These are phyloP conservation scores for Gracilaria domingensis DNA, from an alignment of 23 red algal species.

Conservation along the genomic window DNA sequence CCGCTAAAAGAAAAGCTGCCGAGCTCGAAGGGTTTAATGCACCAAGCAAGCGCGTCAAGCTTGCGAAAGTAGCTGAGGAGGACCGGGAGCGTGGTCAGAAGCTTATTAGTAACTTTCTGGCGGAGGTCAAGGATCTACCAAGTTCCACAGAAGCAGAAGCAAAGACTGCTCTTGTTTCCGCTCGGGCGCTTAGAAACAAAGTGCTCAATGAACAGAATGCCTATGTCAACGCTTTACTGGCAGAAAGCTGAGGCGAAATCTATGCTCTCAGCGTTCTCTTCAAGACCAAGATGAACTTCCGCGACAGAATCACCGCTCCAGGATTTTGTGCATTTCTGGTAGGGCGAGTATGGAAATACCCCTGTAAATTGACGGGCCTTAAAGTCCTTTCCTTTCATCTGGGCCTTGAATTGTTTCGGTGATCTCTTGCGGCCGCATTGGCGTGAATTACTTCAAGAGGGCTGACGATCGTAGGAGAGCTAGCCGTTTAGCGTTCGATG, in stretches of 20 bases:
- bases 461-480: too few species aligned
- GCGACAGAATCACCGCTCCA: too few species aligned
- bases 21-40: constrained; percentile 74
- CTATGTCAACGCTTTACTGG: constrained; percentile 54
- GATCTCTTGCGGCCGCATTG: too few species aligned
- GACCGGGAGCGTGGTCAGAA: constrained; percentile 44
- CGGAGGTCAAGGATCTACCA: constrained; percentile 52
- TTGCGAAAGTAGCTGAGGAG: constrained; percentile 40
- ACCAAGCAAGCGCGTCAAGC: constrained; percentile 19
- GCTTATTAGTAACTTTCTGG: constrained; percentile 53
- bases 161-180: constrained; percentile 5
- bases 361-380: too few species aligned
- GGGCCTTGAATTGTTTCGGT: too few species aligned
- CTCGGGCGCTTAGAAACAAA: constrained; percentile 29
- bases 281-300: too few species aligned
- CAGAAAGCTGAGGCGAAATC: constrained; percentile 35
- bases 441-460: too few species aligned
- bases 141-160: constrained; percentile 31
- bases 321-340: too few species aligned
- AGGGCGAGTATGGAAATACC: too few species aligned
- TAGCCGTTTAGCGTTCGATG: too few species aligned
- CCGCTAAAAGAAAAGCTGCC: constrained; percentile 73
- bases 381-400: too few species aligned
- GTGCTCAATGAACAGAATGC: constrained; percentile 44
- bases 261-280: too few species aligned